Conservation (phyloP, 1,139 yeast species). For the Meyerozyma athensensis region DNA sequence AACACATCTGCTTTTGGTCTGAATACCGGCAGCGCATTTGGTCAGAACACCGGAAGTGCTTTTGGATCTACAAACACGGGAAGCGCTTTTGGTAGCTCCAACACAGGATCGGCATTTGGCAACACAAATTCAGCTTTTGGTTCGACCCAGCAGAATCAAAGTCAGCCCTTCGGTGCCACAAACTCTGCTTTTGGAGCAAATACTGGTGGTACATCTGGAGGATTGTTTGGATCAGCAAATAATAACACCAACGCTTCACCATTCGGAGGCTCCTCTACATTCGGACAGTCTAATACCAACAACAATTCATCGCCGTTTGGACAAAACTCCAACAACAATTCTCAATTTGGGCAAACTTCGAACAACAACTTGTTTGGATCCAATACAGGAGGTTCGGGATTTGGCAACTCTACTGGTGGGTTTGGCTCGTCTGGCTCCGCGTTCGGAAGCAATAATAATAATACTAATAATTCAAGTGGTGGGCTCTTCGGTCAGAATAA, state of each 20-base stretch:
- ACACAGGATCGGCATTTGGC: slow-evolving; percentile 12
- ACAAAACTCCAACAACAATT: slow-evolving; percentile 12
- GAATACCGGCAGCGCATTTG: slow-evolving; percentile 3
- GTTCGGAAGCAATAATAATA: slow-evolving; percentile 11
- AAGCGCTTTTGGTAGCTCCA: slow-evolving; percentile 13
- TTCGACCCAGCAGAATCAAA: slow-evolving; percentile 6
- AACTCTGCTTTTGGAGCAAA: slow-evolving; percentile 15
- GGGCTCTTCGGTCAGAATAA: slow-evolving; percentile 15
- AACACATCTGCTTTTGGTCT: slow-evolving; percentile 9
- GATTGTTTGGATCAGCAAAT: slow-evolving; percentile 17
- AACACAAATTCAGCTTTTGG: slow-evolving; percentile 7
- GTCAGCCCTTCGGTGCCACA: slow-evolving; percentile 5
- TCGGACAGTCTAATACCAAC: slow-evolving; percentile 21
- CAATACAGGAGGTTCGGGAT: too few relatives aligned
- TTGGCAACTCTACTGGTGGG: slow-evolving; percentile 7
- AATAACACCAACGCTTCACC: slow-evolving; percentile 9
- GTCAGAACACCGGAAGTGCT: slow-evolving; percentile 7
- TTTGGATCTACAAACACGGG: slow-evolving; percentile 15
- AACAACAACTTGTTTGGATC: slow-evolving; percentile 12
- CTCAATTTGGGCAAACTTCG: slow-evolving; percentile 11
- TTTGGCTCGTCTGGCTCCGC: neutral
- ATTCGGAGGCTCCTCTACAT: slow-evolving; percentile 13
- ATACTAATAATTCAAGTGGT: slow-evolving; percentile 16
- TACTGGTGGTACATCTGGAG: slow-evolving; percentile 11
- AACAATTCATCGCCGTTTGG: slow-evolving; percentile 26